These are phyloP conservation scores for Alternaria gansuensis DNA, from an alignment of 2,329 filamentous ascomycete species.

Conservation along the genomic window DNA sequence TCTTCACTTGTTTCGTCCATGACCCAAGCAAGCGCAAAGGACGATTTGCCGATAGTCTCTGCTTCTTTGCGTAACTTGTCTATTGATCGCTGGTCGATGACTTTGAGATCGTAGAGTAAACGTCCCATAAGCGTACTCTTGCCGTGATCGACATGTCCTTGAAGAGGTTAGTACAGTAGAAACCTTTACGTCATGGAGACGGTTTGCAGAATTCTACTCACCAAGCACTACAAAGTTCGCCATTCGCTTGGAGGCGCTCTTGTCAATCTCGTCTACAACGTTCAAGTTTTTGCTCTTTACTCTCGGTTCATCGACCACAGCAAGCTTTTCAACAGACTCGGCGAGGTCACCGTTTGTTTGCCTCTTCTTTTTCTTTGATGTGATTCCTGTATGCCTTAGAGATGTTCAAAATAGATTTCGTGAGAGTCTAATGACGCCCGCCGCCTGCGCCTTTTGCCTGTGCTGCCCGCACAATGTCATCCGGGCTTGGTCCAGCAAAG, in stretches of 20 bases:
- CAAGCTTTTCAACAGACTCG: slow-evolving; percentile 59
- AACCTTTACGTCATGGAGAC: background rate
- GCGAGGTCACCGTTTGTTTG: slow-evolving; percentile 49
- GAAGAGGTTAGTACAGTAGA: background rate
- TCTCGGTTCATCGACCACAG: slow-evolving; percentile 60
- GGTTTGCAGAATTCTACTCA: slow-evolving; percentile 54
- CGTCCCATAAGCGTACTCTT: slow-evolving; percentile 98
- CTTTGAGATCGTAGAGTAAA: slow-evolving; percentile 86
- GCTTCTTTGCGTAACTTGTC: slow-evolving; percentile 90
- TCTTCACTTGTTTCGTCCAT: slow-evolving; percentile 93
- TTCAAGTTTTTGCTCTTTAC: slow-evolving; percentile 80
- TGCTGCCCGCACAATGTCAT: slow-evolving; percentile 86
- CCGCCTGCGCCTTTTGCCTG: slow-evolving; percentile 65
- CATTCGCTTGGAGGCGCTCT: slow-evolving; percentile 76
- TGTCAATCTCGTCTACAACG: slow-evolving; percentile 82
- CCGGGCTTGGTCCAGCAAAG: slow-evolving; percentile 88
- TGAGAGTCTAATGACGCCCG: slow-evolving; percentile 43
- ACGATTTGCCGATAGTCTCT: slow-evolving; percentile 89
- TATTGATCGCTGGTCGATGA: slow-evolving; percentile 86
- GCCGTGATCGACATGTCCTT: slow-evolving; percentile 94
- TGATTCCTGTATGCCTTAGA: slow-evolving; percentile 40
- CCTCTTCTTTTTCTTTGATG: slow-evolving; percentile 42
- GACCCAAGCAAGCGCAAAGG: slow-evolving; percentile 96
- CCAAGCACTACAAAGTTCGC: slow-evolving; percentile 94
- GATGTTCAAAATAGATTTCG: slow-evolving; percentile 16